Conservation (phyloP, 345 rosid species). For the Dipteronia dyeriana region DNA sequence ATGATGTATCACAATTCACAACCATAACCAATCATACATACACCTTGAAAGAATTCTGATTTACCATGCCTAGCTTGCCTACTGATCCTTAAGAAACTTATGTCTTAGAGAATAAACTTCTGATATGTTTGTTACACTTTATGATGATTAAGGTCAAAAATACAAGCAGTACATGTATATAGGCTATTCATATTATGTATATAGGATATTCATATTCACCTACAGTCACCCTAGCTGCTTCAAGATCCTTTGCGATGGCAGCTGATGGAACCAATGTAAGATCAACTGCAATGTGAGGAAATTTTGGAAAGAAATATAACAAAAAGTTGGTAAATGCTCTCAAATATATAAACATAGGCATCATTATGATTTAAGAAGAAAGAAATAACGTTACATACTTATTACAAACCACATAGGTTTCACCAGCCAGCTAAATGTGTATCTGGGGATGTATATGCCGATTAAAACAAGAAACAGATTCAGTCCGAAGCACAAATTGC, state of each 20-base stretch:
- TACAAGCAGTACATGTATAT: neutral
- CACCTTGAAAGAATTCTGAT: neutral
- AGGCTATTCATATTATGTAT: too few relatives aligned
- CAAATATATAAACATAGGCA: slow-evolving; percentile 1
- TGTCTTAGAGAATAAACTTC: too few relatives aligned
- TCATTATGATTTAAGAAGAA: neutral
- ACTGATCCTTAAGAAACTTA: too few relatives aligned
- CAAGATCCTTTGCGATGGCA: slow-evolving; percentile 86
- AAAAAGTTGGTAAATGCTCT: slow-evolving; percentile 5
- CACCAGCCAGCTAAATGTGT: slow-evolving; percentile 98
- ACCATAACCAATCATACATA: slow-evolving; percentile 20
- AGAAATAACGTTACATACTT: slow-evolving; percentile 59
- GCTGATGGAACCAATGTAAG: slow-evolving; percentile 95
- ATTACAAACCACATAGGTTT: slow-evolving; percentile 95
- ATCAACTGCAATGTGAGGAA: slow-evolving; percentile 97
- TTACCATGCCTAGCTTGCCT: too few relatives aligned
- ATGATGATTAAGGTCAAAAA: slow-evolving; percentile 3
- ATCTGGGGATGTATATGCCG: slow-evolving; percentile 91
- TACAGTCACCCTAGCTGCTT: slow-evolving; percentile 82
- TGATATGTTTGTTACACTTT: neutral
- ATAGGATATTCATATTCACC: slow-evolving; percentile 44
- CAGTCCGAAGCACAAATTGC: neutral
- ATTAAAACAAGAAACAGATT: slow-evolving; percentile 26
- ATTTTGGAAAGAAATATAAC: slow-evolving; percentile 50
- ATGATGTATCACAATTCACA: slow-evolving; percentile 15